These are phyloP conservation scores for Solanum ossicruentum DNA, from an alignment of 257 asterid species.

Conservation along the genomic window DNA sequence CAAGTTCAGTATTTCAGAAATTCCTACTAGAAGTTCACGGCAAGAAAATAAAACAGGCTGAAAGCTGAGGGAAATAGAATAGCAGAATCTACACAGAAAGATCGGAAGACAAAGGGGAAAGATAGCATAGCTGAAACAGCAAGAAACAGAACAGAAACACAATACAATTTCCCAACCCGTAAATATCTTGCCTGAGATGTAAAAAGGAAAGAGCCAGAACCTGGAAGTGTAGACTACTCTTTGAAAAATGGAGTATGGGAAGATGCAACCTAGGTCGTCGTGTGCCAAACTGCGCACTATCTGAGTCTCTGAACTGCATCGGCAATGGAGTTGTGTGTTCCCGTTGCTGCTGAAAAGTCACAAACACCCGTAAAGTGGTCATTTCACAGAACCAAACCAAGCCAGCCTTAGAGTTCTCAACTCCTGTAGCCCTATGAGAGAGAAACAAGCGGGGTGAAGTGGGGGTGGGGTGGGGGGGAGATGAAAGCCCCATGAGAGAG, in stretches of 20 bases:
- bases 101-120: background rate
- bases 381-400: background rate
- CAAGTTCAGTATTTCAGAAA: background rate
- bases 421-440: background rate
- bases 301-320: no score
- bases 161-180: background rate
- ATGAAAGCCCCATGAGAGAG: background rate
- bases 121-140: background rate
- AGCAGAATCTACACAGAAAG: background rate
- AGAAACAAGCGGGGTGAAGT: background rate
- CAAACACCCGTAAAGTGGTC: background rate
- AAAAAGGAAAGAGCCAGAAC: background rate
- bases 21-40: background rate
- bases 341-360: background rate
- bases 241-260: background rate
- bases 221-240: background rate
- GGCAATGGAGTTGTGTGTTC: background rate
- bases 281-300: background rate
- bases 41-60: background rate
- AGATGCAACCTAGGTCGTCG: background rate
- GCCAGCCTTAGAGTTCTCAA: background rate
- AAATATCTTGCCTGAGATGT: background rate
- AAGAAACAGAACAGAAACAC: background rate
- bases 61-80: background rate
- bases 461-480: background rate